Base-by-base conservation (phyloP, 768 basidiomycete genomes). In the Xerocomus brunneocitrinus region DNA sequence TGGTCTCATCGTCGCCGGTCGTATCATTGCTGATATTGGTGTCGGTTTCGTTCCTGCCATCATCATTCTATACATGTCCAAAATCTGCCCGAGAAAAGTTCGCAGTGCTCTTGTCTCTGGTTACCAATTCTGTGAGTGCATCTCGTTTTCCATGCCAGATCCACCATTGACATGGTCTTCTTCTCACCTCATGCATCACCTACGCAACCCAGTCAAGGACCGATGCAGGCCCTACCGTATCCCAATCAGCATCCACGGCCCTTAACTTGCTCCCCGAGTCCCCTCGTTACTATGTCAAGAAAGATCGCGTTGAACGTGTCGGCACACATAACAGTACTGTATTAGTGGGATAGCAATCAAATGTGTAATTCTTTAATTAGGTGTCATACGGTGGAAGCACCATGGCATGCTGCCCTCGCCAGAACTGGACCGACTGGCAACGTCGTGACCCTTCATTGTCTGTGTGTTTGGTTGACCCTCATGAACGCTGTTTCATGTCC, bases 21-120 rank as follows among this genome's bases (percentile, higher is more conserved):
- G 89, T 74, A 76, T 89, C 50, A 73, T 89, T 54, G 90, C 89
- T 40, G 91, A 91, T 66, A 64, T 88, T 53, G 89, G 89, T 68
- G 88, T 93, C 64, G 83, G 91, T 58, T 76, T 90, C 67, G 81
- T 91, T 39, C 89, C 88, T 25, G 79, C 77, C 60, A 74, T 89
- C 64, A 73, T 81, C 65, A 78, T 80, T 54, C 74, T 82, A 67
- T 82, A 81, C 71, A 79, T 79, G 69, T 78, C 77, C 53, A 80
- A 82, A 64, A 67, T 79, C 47, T 73, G 83, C 30, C 88, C 89
- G 27, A 85, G 85, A 70, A 83, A 82, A 79, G 81, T 89, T 39
- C 38, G 38, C 5, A n/a, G 38, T 39, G 38, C 38, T 5, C 38
- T 39, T 14, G 38, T 39, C 8, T n/a, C 38, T 39, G 38, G 38